Base-by-base conservation (phyloP, 345 rosid genomes). In the Turritis glabra region DNA sequence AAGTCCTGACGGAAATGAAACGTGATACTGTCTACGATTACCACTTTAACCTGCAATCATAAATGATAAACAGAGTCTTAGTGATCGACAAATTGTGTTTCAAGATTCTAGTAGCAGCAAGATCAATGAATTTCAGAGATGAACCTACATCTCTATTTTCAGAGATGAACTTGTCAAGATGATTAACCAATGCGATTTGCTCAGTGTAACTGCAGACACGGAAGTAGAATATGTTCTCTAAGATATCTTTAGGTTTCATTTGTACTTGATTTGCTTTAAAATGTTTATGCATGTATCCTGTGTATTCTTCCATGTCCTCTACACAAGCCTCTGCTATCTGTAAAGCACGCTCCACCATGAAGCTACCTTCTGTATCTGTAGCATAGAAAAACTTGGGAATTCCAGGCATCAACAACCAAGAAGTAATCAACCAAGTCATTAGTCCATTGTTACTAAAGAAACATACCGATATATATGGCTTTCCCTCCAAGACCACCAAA, bases 1-100 rank as follows among this genome's bases (percentile, higher is more conserved):
- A 87, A 92, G 83, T 89, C 93, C 80, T 94, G 99, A 40, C 97
- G 97, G 87, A 94, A 90, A 83, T 91, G 99, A 85, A 92, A 92
- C 56, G 99, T 85, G 73, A 94, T 71, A 61, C 99, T 94, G 73
- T 94, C 97, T 21, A 94, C 81, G 30, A 94, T 71, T 8, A 94
- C 85, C 47, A 90, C 47, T 82, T 90, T 90, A 48, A 94, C 97
- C 99, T 94, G 88, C 53, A 66, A 26, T 4, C 54, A 61, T 13
- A 41, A 27, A 11, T 10, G 37, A 38, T 32, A 25, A 21, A 54
- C 15, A 58, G 21, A 57, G 52, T 23, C 13, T 44, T 12, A 71
- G 33, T 32, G 29, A 61, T 19, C 1, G 0, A 62, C 17, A 1
- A 59, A 6, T 17, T n/a, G 9, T 26, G 41, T 60, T 18, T 23